Percentiles rank a stretch among this genome's conserved stretches.
Conservation (phyloP, 176 grass and related monocot genomes). For the Pontederia paniculata region DNA sequence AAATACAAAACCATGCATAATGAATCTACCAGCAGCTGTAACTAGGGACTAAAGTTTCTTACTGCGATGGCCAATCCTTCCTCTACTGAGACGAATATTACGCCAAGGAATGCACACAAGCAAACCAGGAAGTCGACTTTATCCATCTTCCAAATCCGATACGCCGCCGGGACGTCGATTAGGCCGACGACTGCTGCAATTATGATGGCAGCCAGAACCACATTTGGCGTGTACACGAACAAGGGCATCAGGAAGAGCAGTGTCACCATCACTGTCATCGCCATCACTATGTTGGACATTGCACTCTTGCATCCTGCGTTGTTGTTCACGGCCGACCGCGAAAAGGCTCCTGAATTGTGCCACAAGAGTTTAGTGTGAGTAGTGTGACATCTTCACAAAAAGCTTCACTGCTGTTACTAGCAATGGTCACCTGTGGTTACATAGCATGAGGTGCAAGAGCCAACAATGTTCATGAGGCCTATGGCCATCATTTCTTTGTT, state of each 20-base stretch:
- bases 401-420: no score
- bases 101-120: constrained; percentile 68
- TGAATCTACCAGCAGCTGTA: neutral
- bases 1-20: neutral
- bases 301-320: constrained; percentile 93
- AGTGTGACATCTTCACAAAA: neutral
- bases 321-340: constrained; percentile 90
- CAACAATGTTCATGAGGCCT: constrained; percentile 93
- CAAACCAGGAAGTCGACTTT: constrained; percentile 93
- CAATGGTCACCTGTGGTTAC: constrained; percentile 57
- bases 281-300: constrained; percentile 88
- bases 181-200: constrained; percentile 70
- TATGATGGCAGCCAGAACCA: constrained; percentile 84
- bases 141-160: constrained; percentile 89
- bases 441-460: constrained; percentile 98
- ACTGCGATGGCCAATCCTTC: constrained; percentile 86
- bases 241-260: constrained; percentile 84
- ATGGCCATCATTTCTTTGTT: constrained; percentile 99
- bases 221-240: constrained; percentile 80
- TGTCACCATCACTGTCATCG: constrained; percentile 80
- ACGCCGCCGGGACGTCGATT: constrained; percentile 57
- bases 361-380: neutral
- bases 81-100: constrained; percentile 90
- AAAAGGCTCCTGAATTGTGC: constrained; percentile 55
- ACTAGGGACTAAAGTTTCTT: neutral